phyloP scores from a whole-genome alignment of 2,329 filamentous ascomycete genomes.

The Exophiala oligosperma region DNA sequence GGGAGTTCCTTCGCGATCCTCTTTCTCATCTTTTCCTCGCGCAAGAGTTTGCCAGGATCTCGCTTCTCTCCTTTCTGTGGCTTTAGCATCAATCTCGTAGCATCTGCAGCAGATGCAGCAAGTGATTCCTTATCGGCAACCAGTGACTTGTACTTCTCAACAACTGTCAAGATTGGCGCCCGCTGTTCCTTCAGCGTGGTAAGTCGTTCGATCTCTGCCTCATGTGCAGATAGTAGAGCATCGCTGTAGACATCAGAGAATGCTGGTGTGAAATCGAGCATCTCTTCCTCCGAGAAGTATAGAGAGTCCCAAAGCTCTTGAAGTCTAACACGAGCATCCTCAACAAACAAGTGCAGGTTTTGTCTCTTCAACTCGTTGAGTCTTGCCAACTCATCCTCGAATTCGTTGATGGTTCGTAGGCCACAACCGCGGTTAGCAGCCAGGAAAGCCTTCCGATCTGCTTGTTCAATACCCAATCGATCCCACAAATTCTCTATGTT shows the following conservation, averaged over 20 bases:
- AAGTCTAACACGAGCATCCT: slow-evolving; percentile 85
- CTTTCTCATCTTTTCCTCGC: slow-evolving; percentile 99
- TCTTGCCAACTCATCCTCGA: slow-evolving; percentile 82
- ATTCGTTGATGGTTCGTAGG: slow-evolving; percentile 89
- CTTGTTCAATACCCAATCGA: slow-evolving; percentile 78
- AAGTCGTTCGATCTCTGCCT: slow-evolving; percentile 81
- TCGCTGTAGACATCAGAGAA: slow-evolving; percentile 98
- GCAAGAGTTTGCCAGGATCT: slow-evolving; percentile 87
- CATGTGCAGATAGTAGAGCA: slow-evolving; percentile 89
- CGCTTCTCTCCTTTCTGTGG: slow-evolving; percentile 91
- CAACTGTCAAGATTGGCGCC: slow-evolving; percentile 74
- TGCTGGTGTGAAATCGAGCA: slow-evolving; percentile 95
- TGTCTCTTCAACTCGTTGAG: slow-evolving; percentile 92
- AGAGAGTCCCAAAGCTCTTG: slow-evolving; percentile 94
- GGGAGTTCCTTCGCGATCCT: slow-evolving; percentile 93
- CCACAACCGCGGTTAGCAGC: slow-evolving; percentile 88
- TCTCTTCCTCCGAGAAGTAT: slow-evolving; percentile 96
- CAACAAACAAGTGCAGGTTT: slow-evolving; percentile 92
- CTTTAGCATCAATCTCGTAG: slow-evolving; percentile 86
- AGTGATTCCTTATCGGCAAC: slow-evolving; percentile 86
- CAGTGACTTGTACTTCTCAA: slow-evolving; percentile 80
- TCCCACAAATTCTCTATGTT: slow-evolving; percentile 88
- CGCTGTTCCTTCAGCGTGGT: slow-evolving; percentile 84
- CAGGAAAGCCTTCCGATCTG: slow-evolving; percentile 81
- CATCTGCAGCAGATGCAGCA: slow-evolving; percentile 88